These are phyloP conservation scores for Glaciozyma martinii DNA, from an alignment of 768 basidiomycete genomes.

Conservation along the genomic window DNA sequence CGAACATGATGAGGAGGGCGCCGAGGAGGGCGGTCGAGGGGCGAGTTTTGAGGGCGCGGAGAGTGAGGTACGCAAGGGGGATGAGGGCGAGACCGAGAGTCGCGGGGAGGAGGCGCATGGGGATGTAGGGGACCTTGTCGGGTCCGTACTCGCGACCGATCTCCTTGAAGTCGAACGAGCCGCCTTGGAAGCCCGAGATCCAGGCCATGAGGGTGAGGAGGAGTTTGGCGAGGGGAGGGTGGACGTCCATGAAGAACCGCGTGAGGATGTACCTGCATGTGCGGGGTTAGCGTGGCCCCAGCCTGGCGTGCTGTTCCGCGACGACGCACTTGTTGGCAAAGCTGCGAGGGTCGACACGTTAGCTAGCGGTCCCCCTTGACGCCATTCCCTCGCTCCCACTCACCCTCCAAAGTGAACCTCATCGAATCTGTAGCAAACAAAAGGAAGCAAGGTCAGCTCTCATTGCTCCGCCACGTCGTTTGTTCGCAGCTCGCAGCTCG, in stretches of 20 bases:
- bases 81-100: constrained; percentile 78
- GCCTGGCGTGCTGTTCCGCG: not conserved
- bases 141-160: constrained; percentile 53
- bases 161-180: constrained; percentile 82
- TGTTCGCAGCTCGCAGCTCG: not conserved
- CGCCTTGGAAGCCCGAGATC: constrained; percentile 69
- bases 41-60: constrained; percentile 84
- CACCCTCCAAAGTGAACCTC: constrained; percentile 97
- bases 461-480: constrained; percentile 9
- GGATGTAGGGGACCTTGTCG: constrained; percentile 81
- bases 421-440: constrained; percentile 66
- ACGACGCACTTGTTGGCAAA: constrained; percentile 32
- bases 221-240: constrained; percentile 92
- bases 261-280: constrained; percentile 24
- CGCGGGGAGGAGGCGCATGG: constrained; percentile 95
- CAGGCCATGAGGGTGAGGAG: constrained; percentile 86
- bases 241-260: constrained; percentile 57
- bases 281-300: not conserved
- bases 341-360: constrained; percentile 2
- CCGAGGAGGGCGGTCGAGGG: constrained; percentile 86
- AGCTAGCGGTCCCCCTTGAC: not conserved
- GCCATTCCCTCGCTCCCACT: not conserved
- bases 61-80: constrained; percentile 83
- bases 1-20: constrained; percentile 84
- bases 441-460: not conserved